Base-by-base conservation (phyloP, 495 filamentous ascomycete species). In the Mytilinidion resinicola region DNA sequence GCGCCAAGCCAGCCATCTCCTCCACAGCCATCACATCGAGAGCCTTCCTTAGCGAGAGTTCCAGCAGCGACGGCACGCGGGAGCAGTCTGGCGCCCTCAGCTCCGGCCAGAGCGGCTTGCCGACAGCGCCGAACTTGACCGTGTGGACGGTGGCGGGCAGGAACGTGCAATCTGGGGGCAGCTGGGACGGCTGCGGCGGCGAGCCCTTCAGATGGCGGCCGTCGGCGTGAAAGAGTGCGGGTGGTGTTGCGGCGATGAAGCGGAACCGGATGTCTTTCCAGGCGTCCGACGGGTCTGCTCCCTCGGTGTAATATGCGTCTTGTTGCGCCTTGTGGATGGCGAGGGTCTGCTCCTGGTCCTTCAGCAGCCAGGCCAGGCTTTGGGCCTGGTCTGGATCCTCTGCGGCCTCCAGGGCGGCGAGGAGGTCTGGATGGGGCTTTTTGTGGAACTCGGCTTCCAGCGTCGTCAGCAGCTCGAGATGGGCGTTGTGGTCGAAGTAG, bases 401-500 rank as follows among this genome's bases (percentile, higher is more conserved):
- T 12, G 11, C 9, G 12, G 39, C 17, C n/a, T n/a, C n/a, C 39
- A 42, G 39, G 9, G 39, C 39, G 17, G 11, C 39, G 17, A 42
- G 12, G 11, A 17, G 39, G 39, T 1, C 17, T 42, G 39, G 12
- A 8, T 17, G 39, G 9, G 11, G 11, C 17, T 42, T 17, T 8
- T 42, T 17, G 11, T 3, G 4, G 39, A 42, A 12, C 9, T 14
- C 11, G 2, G 1, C 9, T 12, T 12, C 17, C 9, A 42, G 39
- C 3, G 11, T 42, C 3, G 1, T 9, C 3, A 17, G 39, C 3
- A 30, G 25, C 3, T 30, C 25, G 25, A 30, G 25, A 6, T 30
- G 25, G 3, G 25, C 25, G 39, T 42, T 14, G 39, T 19, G 51
- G 43, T 75, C 73, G 35, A 77, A 58, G 12, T 62, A 35, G 66